Evolutionary conservation across 2,329 filamentous ascomycete species (phyloP), one percentile per base, ranked within the genome.

Genomic region (Knoxdaviesia proteae): DNA sequence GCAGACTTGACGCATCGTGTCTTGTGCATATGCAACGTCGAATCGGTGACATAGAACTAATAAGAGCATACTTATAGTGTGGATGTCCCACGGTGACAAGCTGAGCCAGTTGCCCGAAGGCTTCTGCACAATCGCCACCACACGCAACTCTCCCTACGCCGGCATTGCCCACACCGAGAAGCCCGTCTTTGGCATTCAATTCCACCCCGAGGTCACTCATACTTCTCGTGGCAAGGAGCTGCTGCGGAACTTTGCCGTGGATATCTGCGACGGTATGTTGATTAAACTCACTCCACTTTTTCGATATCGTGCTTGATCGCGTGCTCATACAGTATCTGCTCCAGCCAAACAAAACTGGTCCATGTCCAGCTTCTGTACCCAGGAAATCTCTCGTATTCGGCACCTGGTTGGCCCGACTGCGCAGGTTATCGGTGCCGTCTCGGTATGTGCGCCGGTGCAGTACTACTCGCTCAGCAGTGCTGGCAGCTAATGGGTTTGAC

Each of bases 31-130:
- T 20, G 20, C 20, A 20, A 20, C 3, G 20, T 20, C 20, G 20
- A 20, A 20, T 20, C 20, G 20, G 20, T 20, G 20, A 20, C 20
- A 20, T 20, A 20, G 20, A 20, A 20, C 20, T 20, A 20, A 20
- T 20, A 20, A 20, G 20, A 20, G 20, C 20, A 20, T 20, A 20
- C 2, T 2, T 42, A 36, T 41, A 53, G 65, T 83, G 9, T 88
- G 74, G 69, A 94, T 94, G 87, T 81, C 74, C 50, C 88, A 96
- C 57, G 78, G 77, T 45, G 86, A 94, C 61, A 93, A 93, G 67
- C 71, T 96, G 7, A 69, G 69, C 36, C 63, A 69, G 44, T 65
- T 94, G 36, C 87, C 87, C 6, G 64, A 77, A 34, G 71, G 68
- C 36, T 94, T 93, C 56, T 61, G 71, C 46, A 75, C 69, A 10